Base-by-base conservation (phyloP, 140 eudicot genomes). In the Senecio squalidus region DNA sequence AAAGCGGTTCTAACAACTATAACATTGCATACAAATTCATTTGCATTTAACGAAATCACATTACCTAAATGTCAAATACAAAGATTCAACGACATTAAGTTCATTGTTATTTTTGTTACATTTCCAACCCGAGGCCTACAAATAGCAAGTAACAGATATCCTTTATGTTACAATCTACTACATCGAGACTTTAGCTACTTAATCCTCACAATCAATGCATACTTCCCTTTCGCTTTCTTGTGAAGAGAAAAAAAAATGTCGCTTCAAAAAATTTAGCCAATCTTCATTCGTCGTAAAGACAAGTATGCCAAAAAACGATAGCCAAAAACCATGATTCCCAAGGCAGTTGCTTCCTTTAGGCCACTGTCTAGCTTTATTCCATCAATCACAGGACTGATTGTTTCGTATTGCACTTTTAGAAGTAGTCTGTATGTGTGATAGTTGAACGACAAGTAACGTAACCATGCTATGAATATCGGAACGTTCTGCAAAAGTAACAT, bases 381-480 rank as follows among this genome's bases (percentile, higher is more conserved):
- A 56, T 77, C 76, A 10, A 84, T 55, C 14, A 69, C 41, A 16
- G 74, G 76, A 50, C 76, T 82, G 16, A 77, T 68, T 45, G 92
- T 76, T 75, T 82, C 94, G 23, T 88, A 93, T 48, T 88, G 99
- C 66, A 93, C 88, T 69, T 93, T 93, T 16, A 93, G 69, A 28
- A 93, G 99, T 49, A 93, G 95, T 52, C 79, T 84, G 76, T 93
- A 93, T 8, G 99, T 93, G 82, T 93, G 95, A 60, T 88, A 93
- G 82, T 93, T 93, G 75, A 88, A 93, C 47, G 99, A 93, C 55
- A 93, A 78, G 62, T 93, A 88, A 9, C 95, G 89, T 5, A 93
- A 79, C 99, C 99, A 93, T 14, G 92, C 68, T 69, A 93, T 84
- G 81, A 93, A 93, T 53, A 74, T 64, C 11, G 99, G 99, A 58